phyloP scores from a whole-genome alignment of 164 flowering plant genomes.

The Houttuynia cordata region DNA sequence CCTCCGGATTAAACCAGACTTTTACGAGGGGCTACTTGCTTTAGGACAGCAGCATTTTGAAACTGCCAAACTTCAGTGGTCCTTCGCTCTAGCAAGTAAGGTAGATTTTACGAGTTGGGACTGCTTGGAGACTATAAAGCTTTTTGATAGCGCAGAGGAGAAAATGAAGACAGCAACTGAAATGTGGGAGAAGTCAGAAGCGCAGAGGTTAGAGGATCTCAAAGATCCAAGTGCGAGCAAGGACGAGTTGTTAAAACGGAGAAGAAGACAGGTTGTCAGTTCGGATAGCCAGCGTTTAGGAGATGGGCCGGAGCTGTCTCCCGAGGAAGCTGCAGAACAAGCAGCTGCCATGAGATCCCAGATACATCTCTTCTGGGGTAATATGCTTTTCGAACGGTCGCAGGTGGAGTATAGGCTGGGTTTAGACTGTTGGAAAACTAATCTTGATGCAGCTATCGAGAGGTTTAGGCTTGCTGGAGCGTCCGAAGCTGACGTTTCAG shows the following conservation, averaged over 20 bases:
- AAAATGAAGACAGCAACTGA: conserved; percentile 92
- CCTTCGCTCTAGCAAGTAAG: conserved; percentile 77
- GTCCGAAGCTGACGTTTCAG: conserved; percentile 75
- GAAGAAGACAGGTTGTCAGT: conserved; percentile 43
- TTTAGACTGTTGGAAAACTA: conserved; percentile 56
- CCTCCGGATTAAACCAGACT: conserved; percentile 74
- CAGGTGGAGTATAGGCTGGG: conserved; percentile 84
- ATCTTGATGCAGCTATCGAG: conserved; percentile 74
- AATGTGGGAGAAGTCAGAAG: conserved; percentile 98
- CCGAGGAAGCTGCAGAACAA: conserved; percentile 88
- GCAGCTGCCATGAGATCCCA: conserved; percentile 91
- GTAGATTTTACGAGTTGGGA: conserved; percentile 70
- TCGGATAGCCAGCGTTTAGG: conserved; percentile 35
- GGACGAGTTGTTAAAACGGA: conserved; percentile 63
- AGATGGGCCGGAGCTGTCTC: conserved; percentile 33
- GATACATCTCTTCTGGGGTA: conserved; percentile 98
- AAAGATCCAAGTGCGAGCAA: conserved; percentile 58
- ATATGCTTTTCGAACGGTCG: conserved; percentile 95
- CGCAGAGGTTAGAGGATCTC: conserved; percentile 72
- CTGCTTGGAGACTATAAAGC: conserved; percentile 55
- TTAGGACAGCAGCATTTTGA: conserved; percentile 96
- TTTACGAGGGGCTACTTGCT: conserved; percentile 90
- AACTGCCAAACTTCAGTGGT: conserved; percentile 97
- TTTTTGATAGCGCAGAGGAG: conserved; percentile 79
- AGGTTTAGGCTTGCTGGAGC: conserved; percentile 96